Evolutionary conservation across 306 rosid species (phyloP), one percentile per base, ranked within the genome.

Genomic region (Phaseolus lunatus): DNA sequence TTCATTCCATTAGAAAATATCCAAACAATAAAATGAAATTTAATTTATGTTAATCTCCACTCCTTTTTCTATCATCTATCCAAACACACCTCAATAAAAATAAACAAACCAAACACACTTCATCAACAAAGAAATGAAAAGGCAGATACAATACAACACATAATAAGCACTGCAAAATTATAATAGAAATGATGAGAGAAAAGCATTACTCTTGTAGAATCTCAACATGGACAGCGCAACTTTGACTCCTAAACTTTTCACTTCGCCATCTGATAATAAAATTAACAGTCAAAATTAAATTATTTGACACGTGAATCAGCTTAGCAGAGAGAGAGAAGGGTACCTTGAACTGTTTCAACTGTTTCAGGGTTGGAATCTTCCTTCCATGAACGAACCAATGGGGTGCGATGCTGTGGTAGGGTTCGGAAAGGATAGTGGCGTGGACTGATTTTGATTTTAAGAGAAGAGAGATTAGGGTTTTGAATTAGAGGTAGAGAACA

Each of bases 171-270:
- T 2, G 5, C 20, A 41, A 20, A 53, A 19, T 18, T 29, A 39
- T 0, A 26, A 41, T 4, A 64, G 31, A 66, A 73, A 2, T 18
- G 8, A 11, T 11, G 20, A 74, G 65, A 37, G 14, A 29, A 62
- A n/a, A 27, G 45, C 1, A 48, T 84, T 70, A 88, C 96, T 87
- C 84, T 88, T 91, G 90, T 93, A 91, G 89, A 93, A 93, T 80
- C 72, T 89, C 61, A 93, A 82, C 69, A 91, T 22, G 15, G 88
- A 88, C 16, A 91, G 48, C 5, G 97, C 97, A 72, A 84, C 88
- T 86, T 79, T 77, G 45, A 93, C 96, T 37, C 98, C 96, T 63
- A 88, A 49, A 53, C 63, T 79, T 75, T 88, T 80, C 43, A 69
- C 88, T 68, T 89, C 88, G 76, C 70, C 58, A 70, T 85, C 90